Evolutionary conservation across 192 early-diverging fungal genomes (phyloP), one percentile per base, ranked within the genome.

Genomic region (Paraglomus occultum): DNA sequence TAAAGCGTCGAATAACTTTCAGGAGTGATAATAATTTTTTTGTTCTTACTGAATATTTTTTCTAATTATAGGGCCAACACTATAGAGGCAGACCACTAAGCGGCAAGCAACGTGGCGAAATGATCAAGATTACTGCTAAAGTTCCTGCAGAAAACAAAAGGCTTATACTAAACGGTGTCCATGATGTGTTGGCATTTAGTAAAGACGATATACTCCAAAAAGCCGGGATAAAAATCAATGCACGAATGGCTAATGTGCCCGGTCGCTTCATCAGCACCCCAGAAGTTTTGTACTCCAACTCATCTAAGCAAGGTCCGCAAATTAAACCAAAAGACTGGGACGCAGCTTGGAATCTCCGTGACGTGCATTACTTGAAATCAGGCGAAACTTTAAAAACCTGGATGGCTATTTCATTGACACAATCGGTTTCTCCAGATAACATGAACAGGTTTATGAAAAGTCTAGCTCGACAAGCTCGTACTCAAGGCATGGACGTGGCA

Each of bases 41-140:
- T 31, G 8, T 38, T 11, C 17, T 14, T 10, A 55, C 23, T 57
- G 54, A n/a, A 57, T 12, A 39, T 57, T 22, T 23, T 20, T 7
- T 39, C 10, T 22, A 57, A 57, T 39, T 57, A 20, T 10, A 7
- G 54, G 20, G 23, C 1, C 12, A 14, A 57, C 18, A 57, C 9
- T 0, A 57, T 57, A 39, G 14, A 14, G 6, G 23, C 40, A 1
- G 54, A 23, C 23, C 23, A 23, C 23, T 57, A 39, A 57, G 23
- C 22, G 23, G 5, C 23, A 57, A 22, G 7, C 40, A 39, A 39
- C n/a, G 20, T 12, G 54, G 40, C 0, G 91, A 96, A 70, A 97
- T 97, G 94, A 96, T 99, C 69, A 93, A 87, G 49, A 94, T 94
- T 77, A 93, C 94, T 0, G 90, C 90, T 66, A 86, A 90, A 76